Base-by-base conservation (phyloP, 2,329 filamentous ascomycete genomes). In the Davidsoniella virescens region DNA sequence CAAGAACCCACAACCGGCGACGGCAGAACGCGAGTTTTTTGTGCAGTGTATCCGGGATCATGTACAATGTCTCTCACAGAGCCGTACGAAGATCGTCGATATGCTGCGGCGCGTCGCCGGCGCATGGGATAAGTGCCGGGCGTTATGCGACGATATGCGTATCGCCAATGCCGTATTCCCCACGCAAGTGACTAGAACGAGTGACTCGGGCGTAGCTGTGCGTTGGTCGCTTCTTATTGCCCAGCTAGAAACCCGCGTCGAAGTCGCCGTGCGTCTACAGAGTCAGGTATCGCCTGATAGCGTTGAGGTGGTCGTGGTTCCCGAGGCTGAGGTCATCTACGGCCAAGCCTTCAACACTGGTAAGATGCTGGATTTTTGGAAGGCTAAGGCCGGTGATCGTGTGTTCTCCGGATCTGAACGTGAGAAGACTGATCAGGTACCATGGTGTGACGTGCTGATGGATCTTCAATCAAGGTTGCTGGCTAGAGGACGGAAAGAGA, bases 281-380 rank as follows among this genome's bases (percentile, higher is more conserved):
- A 66, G 71, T 2, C 62, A 64, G 8, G 67, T 64, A 45, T 65
- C 64, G 0, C 64, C 65, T 1, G 66, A 68, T n/a, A 70, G 71
- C 3, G 64, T 81, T 9, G 70, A 75, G 1, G 69, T 85, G 36
- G 62, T 63, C 12, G 65, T 83, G 20, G 65, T 64, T 5, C 69
- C 72, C 1, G 67, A 66, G 18, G 82, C 78, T 0, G 70, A 68
- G 48, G 76, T 88, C 1, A 68, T 87, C 2, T 92, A 92, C 60
- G 85, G 85, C 0, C 84, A 90, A 64, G 71, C 75, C 53, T 87
- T 88, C 62, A 84, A 86, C 55, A 76, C 79, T 55, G 74, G 70
- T 46, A 87, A 85, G 63, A 80, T 92, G 68, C 69, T 67, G n/a
- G 82, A 50, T 87, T 84, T 56, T 60, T 92, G 55, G 62, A 67